Evolutionary conservation across 495 filamentous ascomycete species (phyloP).

Genomic region (Aspergillus steynii): DNA sequence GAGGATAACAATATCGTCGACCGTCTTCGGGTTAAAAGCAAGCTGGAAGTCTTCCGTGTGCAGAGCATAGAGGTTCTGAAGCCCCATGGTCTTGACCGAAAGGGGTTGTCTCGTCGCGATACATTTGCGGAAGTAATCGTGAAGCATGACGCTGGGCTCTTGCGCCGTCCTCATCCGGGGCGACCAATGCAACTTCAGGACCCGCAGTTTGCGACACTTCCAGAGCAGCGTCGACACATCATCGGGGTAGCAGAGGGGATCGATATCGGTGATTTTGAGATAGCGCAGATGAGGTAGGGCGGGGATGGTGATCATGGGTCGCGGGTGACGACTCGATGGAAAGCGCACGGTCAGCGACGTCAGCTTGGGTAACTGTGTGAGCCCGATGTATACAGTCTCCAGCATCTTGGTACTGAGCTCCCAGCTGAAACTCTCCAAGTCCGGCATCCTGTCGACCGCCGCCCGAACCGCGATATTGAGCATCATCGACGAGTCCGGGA

Average conservation of each 20-base stretch:
- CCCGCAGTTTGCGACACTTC: conserved; percentile 51
- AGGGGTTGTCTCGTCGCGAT: conserved; percentile 45
- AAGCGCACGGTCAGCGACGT: conserved; percentile 57
- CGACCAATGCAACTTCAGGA: conserved; percentile 59
- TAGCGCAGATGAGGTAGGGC: conserved; percentile 54
- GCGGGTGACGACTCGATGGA: conserved; percentile 55
- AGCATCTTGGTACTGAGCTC: conserved; percentile 64
- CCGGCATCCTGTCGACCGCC: conserved; percentile 58
- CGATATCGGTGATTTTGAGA: conserved; percentile 58
- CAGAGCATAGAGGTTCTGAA: conserved; percentile 61
- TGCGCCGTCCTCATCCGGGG: conserved; percentile 61
- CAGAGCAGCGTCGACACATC: conserved; percentile 59
- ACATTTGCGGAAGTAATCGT: conserved; percentile 58
- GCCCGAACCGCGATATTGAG: conserved; percentile 59
- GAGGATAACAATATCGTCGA: conserved; percentile 55
- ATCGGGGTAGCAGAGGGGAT: conserved; percentile 65
- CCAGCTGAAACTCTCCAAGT: conserved; percentile 60
- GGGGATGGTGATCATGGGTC: conserved; percentile 59
- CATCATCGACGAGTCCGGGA: conserved; percentile 65
- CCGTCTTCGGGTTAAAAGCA: conserved; percentile 37
- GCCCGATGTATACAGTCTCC: conserved; percentile 57
- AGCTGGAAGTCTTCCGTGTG: conserved; percentile 45
- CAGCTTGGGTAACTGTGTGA: conserved; percentile 50
- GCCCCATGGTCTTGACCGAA: conserved; percentile 45
- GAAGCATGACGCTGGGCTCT: conserved; percentile 55